Evolutionary conservation across 192 early-diverging fungal genomes (phyloP).

Genomic region (Dimargaris verticillata): DNA sequence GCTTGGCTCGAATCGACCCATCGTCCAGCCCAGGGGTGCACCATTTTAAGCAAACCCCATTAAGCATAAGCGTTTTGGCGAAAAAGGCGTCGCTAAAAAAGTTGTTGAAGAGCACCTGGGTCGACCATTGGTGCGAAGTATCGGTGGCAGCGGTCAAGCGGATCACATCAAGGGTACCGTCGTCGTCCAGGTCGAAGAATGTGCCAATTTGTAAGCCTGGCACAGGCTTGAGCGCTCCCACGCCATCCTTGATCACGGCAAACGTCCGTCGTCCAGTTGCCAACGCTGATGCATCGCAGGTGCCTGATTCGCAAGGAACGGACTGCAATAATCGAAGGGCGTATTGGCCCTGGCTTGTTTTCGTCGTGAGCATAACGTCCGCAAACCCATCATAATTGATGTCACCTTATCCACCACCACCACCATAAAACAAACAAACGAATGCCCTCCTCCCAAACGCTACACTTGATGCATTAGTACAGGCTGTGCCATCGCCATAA

Average conservation of each 20-base stretch:
- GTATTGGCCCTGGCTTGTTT: conserved; percentile 21
- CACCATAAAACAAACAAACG: no score
- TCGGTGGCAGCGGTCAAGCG: conserved; percentile 28
- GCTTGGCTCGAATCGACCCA: conserved; percentile 28
- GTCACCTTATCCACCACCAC: conserved; percentile 22
- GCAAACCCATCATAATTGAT: conserved; percentile 84
- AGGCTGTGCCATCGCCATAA: no score
- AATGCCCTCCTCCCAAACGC: no score
- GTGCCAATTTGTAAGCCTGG: conserved; percentile 39
- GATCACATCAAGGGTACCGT: conserved; percentile 68
- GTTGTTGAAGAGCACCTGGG: conserved; percentile 61
- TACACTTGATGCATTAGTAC: no score
- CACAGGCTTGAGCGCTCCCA: conserved; percentile 34
- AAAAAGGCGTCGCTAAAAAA: conserved; percentile 92
- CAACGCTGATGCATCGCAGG: conserved; percentile 27
- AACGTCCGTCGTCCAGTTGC: conserved; percentile 41
- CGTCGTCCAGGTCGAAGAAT: conserved; percentile 82
- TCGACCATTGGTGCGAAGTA: conserved; percentile 21
- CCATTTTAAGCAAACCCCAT: conserved; percentile 41
- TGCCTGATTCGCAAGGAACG: conserved; percentile 29
- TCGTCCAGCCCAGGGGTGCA: conserved; percentile 22
- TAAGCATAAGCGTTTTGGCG: conserved; percentile 58
- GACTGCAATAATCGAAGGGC: conserved; percentile 54
- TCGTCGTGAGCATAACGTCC: conserved; percentile 60
- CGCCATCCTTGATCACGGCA: conserved; percentile 41